These are phyloP conservation scores for Ehretia macrophylla DNA, from an alignment of 257 asterid genomes.

Conservation along the genomic window DNA sequence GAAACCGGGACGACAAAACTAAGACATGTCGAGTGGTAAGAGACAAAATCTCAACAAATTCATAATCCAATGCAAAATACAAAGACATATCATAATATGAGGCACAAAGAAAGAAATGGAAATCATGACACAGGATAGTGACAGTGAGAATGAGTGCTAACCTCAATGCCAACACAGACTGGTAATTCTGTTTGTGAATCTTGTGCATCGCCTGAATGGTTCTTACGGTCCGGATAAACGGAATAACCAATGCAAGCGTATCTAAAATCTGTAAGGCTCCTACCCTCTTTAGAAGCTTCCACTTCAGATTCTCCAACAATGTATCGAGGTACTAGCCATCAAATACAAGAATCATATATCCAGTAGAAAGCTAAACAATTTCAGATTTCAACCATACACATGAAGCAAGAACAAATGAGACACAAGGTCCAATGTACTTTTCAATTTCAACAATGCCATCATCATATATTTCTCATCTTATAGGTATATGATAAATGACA, in stretches of 20 bases:
- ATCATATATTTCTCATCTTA: not conserved
- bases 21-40: not conserved
- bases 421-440: not conserved
- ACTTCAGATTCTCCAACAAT: conserved; percentile 62
- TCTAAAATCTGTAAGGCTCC: conserved; percentile 63
- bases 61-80: not conserved
- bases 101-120: not conserved
- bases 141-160: conserved; percentile 26
- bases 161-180: conserved; percentile 86
- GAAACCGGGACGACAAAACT: not conserved
- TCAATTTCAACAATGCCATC: not conserved
- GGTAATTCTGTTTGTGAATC: conserved; percentile 61
- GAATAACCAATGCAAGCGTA: conserved; percentile 90
- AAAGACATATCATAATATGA: not conserved
- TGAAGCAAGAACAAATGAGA: not conserved
- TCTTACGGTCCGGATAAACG: conserved; percentile 51
- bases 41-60: too few species aligned
- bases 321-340: conserved; percentile 57
- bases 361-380: not conserved
- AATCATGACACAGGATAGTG: not conserved
- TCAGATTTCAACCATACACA: not conserved
- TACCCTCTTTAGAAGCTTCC: conserved; percentile 73
- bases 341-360: conserved; percentile 16
- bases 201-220: conserved; percentile 31
- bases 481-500: not conserved